Conservation (phyloP, 805 yeast genomes). For the Wickerhamiella sergipiensis region DNA sequence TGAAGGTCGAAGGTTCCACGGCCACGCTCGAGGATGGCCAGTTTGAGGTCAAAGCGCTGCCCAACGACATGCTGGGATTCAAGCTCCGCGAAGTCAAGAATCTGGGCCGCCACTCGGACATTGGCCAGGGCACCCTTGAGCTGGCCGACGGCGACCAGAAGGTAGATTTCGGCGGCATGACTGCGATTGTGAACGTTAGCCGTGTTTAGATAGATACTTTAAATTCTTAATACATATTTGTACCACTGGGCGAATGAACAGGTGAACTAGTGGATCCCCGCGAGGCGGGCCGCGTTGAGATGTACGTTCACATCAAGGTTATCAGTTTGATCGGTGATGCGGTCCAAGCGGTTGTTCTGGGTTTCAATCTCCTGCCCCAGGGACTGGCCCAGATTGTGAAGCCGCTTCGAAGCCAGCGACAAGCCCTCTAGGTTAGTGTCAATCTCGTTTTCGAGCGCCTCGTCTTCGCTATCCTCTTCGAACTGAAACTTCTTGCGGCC, state of each 20-base stretch:
- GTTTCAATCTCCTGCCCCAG: slow-evolving; percentile 65
- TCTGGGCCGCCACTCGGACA: slow-evolving; percentile 52
- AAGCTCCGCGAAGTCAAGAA: slow-evolving; percentile 53
- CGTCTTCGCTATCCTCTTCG: slow-evolving; percentile 87
- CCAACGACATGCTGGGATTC: slow-evolving; percentile 47
- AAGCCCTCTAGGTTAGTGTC: slow-evolving; percentile 74
- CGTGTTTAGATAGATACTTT: neutral
- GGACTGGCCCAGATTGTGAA: slow-evolving; percentile 57
- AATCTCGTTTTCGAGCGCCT: slow-evolving; percentile 78
- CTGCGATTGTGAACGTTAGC: neutral
- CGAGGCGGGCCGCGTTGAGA: slow-evolving; percentile 55
- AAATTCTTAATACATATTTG: neutral
- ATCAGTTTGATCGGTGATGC: slow-evolving; percentile 75
- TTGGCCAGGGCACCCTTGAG: slow-evolving; percentile 45
- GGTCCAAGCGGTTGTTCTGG: slow-evolving; percentile 61
- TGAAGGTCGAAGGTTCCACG: slow-evolving; percentile 36
- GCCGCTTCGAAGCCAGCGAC: slow-evolving; percentile 48
- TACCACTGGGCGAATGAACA: too few relatives aligned
- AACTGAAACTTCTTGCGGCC: slow-evolving; percentile 23
- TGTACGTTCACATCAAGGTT: slow-evolving; percentile 73
- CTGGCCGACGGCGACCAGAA: slow-evolving; percentile 25
- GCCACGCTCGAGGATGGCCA: slow-evolving; percentile 35
- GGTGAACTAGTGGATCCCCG: slow-evolving; percentile 24
- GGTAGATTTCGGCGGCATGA: slow-evolving; percentile 16
- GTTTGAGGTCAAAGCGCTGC: slow-evolving; percentile 50